These are phyloP conservation scores for Monotropa hypopitys DNA, from an alignment of 179 eudicot species.

Conservation along the genomic window DNA sequence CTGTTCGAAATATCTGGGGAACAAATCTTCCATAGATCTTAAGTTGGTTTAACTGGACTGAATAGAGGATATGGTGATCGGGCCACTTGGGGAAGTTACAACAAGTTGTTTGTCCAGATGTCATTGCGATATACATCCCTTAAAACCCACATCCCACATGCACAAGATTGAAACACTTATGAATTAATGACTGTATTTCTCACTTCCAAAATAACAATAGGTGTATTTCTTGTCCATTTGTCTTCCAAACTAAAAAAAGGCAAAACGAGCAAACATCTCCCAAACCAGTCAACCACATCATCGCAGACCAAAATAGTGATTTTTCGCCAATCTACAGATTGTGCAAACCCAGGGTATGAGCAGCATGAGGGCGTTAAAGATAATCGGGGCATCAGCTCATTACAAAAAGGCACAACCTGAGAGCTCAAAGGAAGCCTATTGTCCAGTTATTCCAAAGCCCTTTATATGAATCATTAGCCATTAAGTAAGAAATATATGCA, in stretches of 20 bases:
- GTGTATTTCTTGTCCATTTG: not conserved
- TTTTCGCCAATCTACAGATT: not conserved
- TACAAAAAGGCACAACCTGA: not conserved
- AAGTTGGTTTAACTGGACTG: not conserved
- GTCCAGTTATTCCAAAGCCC: not conserved
- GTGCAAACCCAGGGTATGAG: not conserved
- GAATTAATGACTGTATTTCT: not conserved
- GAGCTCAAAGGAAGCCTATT: not conserved
- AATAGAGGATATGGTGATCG: not conserved
- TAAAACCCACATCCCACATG: not conserved
- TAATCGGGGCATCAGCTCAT: not conserved
- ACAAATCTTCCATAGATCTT: not conserved
- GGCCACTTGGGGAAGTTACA: not conserved
- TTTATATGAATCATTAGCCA: not conserved
- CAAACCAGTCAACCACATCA: not conserved
- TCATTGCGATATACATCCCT: not conserved
- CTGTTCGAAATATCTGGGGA: not conserved
- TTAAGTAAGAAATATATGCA: not conserved
- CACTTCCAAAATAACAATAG: not conserved
- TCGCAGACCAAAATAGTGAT: not conserved
- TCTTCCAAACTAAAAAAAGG: not conserved
- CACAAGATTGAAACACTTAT: not conserved
- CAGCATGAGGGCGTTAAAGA: not conserved
- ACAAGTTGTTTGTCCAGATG: constrained; percentile 1
- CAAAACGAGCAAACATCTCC: not conserved